A percentile compares a stretch with the other conserved stretches of the same genome.
These are phyloP conservation scores for Psidium friedrichsthalianum DNA, from an alignment of 345 rosid species.

Conservation along the genomic window DNA sequence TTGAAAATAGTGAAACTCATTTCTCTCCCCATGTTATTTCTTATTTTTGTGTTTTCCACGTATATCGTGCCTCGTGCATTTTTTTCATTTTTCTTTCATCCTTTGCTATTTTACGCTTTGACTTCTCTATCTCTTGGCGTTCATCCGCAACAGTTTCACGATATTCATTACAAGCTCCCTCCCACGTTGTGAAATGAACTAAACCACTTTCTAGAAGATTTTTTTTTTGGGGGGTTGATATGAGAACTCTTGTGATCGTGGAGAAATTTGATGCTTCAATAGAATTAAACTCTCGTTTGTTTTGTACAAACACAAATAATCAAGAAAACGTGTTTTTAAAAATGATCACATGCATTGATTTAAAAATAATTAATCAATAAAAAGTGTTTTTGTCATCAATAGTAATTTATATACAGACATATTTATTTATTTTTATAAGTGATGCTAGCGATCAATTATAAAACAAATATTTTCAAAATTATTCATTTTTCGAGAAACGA, in stretches of 20 bases:
- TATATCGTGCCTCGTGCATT: too few relatives aligned
- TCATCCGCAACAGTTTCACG: too few relatives aligned
- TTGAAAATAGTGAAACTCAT: too few relatives aligned
- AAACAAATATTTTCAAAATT: rapidly evolving
- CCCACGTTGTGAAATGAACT: background rate
- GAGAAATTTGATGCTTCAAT: background rate
- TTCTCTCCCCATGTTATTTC: too few relatives aligned
- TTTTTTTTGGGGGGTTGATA: background rate
- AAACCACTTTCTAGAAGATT: background rate
- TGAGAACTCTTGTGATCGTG: background rate
- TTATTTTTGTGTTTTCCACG: too few relatives aligned
- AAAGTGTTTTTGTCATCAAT: background rate
- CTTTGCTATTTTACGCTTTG: too few relatives aligned
- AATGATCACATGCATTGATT: rapidly evolving
- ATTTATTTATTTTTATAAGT: background rate
- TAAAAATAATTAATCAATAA: background rate
- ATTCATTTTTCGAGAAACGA: rapidly evolving
- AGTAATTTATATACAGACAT: background rate
- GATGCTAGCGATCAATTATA: rapidly evolving
- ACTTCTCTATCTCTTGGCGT: too few relatives aligned
- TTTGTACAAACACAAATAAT: background rate
- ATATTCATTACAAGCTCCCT: background rate
- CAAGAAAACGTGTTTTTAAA: rapidly evolving
- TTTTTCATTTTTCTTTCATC: too few relatives aligned
- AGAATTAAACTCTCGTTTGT: background rate